Base-by-base conservation (phyloP, 805 yeast genomes). In the Deakozyma indianensis region DNA sequence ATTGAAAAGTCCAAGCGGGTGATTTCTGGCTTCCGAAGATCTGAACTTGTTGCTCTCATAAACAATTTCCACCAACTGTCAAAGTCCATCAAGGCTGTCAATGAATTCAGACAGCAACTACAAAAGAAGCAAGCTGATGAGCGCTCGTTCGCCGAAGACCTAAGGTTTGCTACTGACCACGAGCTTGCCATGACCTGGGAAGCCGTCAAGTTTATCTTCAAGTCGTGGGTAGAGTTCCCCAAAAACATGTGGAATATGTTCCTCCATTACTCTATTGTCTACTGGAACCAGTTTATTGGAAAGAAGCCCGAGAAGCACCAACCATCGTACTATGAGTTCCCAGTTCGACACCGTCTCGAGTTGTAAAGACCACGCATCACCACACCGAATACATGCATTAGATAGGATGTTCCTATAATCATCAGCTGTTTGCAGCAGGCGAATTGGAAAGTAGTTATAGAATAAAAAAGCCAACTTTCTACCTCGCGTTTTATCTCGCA, bases 41-140 rank as follows among this genome's bases (percentile, higher is more conserved):
- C 84, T 48, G 99, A 92, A 65, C 66, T 92, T 48, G 90, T 90
- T 44, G 94, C 96, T 1, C 73, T 92, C 52, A 67, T 92, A 55
- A 92, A 92, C 66, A 90, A 97, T 0, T 86, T 86, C 64, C 96
- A 88, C 57, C 75, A 97, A 54, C 70, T 92, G 47, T 83, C 96
- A 2, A 86, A 86, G 65, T 82, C 95, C 27, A 69, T 92, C 23
- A 74, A 71, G 47, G 76, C 94, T 23, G 78, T 88, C 43, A 75
- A 75, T 50, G 73, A 76, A 53, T 92, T 92, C 67, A 38, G 65
- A 48, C 43, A 51, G 49, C 38, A 43, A 44, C 48, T 51, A 41
- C 50, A 47, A 47, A 40, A n/a, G 38, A 41, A 35, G 47, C 47
- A 35, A 22, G 45, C 49, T 22, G 47, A 44, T 48, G 47, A 41